phyloP scores from a whole-genome alignment of 805 yeast genomes.

The Ogataea degrootiae region DNA sequence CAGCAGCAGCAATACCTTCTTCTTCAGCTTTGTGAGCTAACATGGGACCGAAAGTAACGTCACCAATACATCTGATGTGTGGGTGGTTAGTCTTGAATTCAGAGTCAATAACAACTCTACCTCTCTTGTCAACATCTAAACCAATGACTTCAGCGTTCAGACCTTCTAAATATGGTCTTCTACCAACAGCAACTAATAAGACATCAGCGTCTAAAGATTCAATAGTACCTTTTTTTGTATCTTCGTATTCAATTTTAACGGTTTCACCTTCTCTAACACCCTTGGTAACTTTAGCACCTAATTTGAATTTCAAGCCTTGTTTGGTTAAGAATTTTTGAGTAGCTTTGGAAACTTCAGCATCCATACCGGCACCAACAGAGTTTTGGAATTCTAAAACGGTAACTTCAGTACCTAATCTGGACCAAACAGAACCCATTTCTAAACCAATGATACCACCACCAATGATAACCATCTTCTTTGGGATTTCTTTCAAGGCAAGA shows the following conservation, averaged over 20 bases:
- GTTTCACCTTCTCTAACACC: constrained; percentile 86
- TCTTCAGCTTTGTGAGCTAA: constrained; percentile 99
- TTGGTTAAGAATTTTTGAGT: constrained; percentile 86
- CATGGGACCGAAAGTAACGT: constrained; percentile 98
- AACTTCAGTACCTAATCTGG: constrained; percentile 92
- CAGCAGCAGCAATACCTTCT: constrained; percentile 98
- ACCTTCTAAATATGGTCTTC: constrained; percentile 94
- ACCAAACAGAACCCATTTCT: constrained; percentile 98
- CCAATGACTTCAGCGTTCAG: constrained; percentile 85
- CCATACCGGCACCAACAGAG: constrained; percentile 98
- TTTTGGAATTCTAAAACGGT: constrained; percentile 88
- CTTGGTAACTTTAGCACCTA: constrained; percentile 83
- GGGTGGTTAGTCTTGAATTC: constrained; percentile 89
- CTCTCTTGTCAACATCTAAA: constrained; percentile 84
- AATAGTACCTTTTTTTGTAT: constrained; percentile 78
- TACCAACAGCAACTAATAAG: constrained; percentile 94
- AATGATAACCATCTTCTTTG: constrained; percentile 85
- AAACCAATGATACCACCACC: constrained; percentile 99
- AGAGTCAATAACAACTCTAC: constrained; percentile 90
- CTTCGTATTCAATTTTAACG: constrained; percentile 84
- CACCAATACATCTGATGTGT: constrained; percentile 97
- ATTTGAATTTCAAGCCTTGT: constrained; percentile 92
- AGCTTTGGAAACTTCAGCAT: constrained; percentile 85
- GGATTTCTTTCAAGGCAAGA: constrained; percentile 77
- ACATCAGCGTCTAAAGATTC: constrained; percentile 85